These are phyloP conservation scores for Oryza brachyantha DNA, from an alignment of 176 grass and related monocot genomes.

Conservation along the genomic window DNA sequence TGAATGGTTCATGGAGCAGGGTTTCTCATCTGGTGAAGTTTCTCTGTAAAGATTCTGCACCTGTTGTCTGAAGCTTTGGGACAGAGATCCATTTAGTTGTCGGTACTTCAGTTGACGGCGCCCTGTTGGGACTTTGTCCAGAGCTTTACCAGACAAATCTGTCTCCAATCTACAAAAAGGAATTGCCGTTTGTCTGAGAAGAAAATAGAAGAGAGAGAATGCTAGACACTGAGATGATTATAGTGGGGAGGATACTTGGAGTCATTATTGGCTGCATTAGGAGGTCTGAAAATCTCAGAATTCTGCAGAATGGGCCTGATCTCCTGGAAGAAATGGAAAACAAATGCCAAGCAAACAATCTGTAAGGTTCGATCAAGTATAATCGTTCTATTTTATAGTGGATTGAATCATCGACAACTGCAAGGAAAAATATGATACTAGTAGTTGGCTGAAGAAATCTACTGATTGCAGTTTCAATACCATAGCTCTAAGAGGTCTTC, in stretches of 20 bases:
- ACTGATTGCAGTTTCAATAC: constrained; percentile 40
- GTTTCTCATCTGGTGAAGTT: constrained; percentile 43
- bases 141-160: constrained; percentile 29
- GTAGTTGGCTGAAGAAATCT: background rate
- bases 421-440: background rate
- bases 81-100: constrained; percentile 43
- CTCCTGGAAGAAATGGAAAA: constrained; percentile 53
- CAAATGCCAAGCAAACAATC: background rate
- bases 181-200: constrained; percentile 16
- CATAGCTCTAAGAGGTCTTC: constrained; percentile 52
- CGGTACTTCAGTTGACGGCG: constrained; percentile 47
- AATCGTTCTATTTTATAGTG: background rate
- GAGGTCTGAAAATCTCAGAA: constrained; percentile 48
- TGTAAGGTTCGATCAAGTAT: background rate
- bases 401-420: background rate
- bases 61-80: constrained; percentile 33
- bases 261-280: constrained; percentile 21
- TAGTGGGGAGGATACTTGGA: constrained; percentile 42
- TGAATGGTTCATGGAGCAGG: constrained; percentile 26
- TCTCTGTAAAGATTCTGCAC: constrained; percentile 55
- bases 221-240: constrained; percentile 11
- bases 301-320: constrained; percentile 49
- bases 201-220: background rate
- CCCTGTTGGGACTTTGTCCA: constrained; percentile 35
- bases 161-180: constrained; percentile 39